Base-by-base conservation (phyloP, 306 rosid species). In the Citrullus colocynthis region DNA sequence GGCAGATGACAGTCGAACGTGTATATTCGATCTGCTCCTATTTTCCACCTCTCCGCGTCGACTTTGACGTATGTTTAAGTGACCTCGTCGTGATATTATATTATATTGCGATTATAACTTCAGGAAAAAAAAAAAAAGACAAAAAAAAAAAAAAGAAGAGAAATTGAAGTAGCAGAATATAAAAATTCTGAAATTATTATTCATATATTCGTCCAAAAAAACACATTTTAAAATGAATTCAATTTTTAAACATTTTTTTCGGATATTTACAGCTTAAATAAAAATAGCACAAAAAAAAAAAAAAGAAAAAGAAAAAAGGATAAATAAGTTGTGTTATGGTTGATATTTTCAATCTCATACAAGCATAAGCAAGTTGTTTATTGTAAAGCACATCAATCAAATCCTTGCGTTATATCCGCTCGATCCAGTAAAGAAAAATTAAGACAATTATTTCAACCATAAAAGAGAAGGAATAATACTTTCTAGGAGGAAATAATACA, bases 21-120 rank as follows among this genome's bases (percentile, higher is more conserved):
- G 85, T 87, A 88, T 80, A 88, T 85, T 86, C 84, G 79, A 77
- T 85, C 85, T 86, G 88, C 81, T 59, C 66, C 45, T 54, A 12
- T 30, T 76, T 18, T 15, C 42, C 7, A 18, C 59, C 77, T 72
- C 60, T 24, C 41, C 28, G 0, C 62, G 28, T 16, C 61, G 34
- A n/a, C 57, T 62, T 54, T 81, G 56, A 42, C 69, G 74, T 78
- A 78, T 78, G 45, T 70, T 62, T 82, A 84, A 80, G 75, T 82
- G 74, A 73, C 77, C 61, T 49, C 59, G 21, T 49, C 61, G 77
- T 73, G 77, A 73, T 73, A 49, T 51, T 73, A 73, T 71, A 44
- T 49, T 49, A 30, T 51, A 49, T 73, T 30, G 13, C 77, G 44
- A 73, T 49, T 73, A 67, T 51, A 73, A 71, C 58, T 71, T 45